phyloP scores from a whole-genome alignment of 2,329 filamentous ascomycete species.

The Aspergillus quadricinctus region DNA sequence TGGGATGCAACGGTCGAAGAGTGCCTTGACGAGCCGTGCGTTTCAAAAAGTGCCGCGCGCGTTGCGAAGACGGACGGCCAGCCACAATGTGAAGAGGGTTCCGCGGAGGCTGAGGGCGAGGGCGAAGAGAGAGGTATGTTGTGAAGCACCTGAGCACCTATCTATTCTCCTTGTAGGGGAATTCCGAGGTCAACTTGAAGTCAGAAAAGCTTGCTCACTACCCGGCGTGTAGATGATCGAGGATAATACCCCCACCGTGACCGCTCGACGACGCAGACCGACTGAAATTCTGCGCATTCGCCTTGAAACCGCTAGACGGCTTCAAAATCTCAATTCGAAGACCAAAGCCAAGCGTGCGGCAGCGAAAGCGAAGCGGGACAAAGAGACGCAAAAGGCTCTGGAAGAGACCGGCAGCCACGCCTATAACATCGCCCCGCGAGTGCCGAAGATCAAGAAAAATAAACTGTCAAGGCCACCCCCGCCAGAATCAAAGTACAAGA shows the following conservation, averaged over 20 bases:
- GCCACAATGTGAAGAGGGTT: constrained; percentile 89
- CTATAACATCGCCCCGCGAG: constrained; percentile 36
- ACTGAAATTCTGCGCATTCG: constrained; percentile 49
- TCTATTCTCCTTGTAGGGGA: background rate
- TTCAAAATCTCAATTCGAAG: constrained; percentile 56
- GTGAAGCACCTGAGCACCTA: background rate
- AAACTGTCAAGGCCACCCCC: constrained; percentile 60
- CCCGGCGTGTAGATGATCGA: constrained; percentile 64
- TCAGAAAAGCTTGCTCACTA: background rate
- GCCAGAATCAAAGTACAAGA: constrained; percentile 69
- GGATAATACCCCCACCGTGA: constrained; percentile 84
- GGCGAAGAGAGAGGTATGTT: constrained; percentile 58
- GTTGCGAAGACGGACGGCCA: constrained; percentile 81
- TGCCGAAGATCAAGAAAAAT: constrained; percentile 67
- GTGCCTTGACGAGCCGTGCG: constrained; percentile 61
- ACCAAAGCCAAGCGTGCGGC: constrained; percentile 37
- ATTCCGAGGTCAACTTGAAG: background rate
- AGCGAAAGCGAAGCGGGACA: constrained; percentile 43
- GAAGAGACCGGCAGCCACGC: constrained; percentile 25
- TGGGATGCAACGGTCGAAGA: constrained; percentile 72
- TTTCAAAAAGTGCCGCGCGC: constrained; percentile 88
- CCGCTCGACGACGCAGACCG: constrained; percentile 48
- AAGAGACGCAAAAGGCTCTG: constrained; percentile 18
- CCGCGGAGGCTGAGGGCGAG: constrained; percentile 69
- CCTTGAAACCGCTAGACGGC: constrained; percentile 68